Percentiles rank a stretch among this genome's conserved stretches.
phyloP scores from a whole-genome alignment of 2,329 filamentous ascomycete genomes.

The Cercospora sp. region DNA sequence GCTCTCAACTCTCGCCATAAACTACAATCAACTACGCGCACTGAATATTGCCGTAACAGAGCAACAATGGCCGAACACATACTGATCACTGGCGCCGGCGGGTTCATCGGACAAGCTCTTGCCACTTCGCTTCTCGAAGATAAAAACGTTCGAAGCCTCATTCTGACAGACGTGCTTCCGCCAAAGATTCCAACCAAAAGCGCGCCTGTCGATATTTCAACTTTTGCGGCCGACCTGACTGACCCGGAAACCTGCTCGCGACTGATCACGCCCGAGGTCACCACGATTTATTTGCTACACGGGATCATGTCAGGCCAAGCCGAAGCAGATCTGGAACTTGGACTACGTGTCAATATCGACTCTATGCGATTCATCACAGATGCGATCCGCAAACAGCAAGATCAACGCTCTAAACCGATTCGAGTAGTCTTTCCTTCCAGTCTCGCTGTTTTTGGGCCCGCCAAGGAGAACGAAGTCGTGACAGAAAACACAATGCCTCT shows the following conservation, averaged over 20 bases:
- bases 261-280: neutral
- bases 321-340: conserved; percentile 50
- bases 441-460: conserved; percentile 48
- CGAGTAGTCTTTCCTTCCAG: conserved; percentile 50
- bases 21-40: neutral
- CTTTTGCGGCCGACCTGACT: neutral
- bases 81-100: conserved; percentile 49
- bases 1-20: neutral
- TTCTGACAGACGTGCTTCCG: neutral
- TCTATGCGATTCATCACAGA: conserved; percentile 48
- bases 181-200: neutral
- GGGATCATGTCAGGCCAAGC: neutral
- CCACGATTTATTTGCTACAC: neutral
- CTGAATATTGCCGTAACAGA: neutral
- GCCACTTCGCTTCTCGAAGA: conserved; percentile 43
- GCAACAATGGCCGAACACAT: conserved; percentile 17
- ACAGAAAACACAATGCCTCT: conserved; percentile 46
- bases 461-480: conserved; percentile 43
- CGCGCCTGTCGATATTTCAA: neutral
- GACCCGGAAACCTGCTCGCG: neutral
- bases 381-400: conserved; percentile 37
- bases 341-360: conserved; percentile 48
- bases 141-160: conserved; percentile 35
- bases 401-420: conserved; percentile 23
- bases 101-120: conserved; percentile 50